These are phyloP conservation scores for Ceratorhiza oryzae-sativae DNA, from an alignment of 1,284 basidiomycete species.

Conservation along the genomic window DNA sequence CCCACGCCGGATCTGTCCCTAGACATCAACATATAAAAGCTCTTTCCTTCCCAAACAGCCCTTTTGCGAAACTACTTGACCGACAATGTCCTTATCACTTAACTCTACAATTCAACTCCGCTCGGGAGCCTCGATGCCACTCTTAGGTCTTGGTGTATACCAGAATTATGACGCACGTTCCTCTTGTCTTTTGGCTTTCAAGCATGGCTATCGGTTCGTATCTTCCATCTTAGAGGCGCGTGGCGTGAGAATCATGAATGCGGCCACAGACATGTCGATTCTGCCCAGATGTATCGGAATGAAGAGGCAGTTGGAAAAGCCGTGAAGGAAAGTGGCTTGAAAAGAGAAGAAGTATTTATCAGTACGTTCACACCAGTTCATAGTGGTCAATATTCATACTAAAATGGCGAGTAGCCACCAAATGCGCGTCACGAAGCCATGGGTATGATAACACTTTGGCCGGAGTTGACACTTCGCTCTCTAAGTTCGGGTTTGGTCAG, in stretches of 20 bases:
- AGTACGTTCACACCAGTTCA: conserved; percentile 49
- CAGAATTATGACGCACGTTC: conserved; percentile 66
- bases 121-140: conserved; percentile 59
- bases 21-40: too few relatives aligned
- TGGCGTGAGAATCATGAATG: neutral
- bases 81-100: conserved; percentile 14
- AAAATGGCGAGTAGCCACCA: conserved; percentile 67
- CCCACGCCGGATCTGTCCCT: too few relatives aligned
- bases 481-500: conserved; percentile 61
- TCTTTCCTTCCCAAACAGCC: too few relatives aligned
- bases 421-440: conserved; percentile 62
- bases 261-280: conserved; percentile 54
- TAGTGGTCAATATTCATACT: too few relatives aligned
- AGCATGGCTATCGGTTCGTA: conserved; percentile 75
- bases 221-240: neutral
- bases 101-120: conserved; percentile 10
- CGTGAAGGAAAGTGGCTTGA: conserved; percentile 53
- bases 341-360: conserved; percentile 58
- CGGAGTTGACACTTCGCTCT: conserved; percentile 65
- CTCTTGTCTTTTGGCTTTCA: conserved; percentile 72
- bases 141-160: conserved; percentile 85
- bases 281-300: conserved; percentile 61
- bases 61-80: neutral
- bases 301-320: conserved; percentile 61
- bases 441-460: conserved; percentile 66